phyloP scores from a whole-genome alignment of 2,329 filamentous ascomycete genomes.

The Allantophomopsis cytisporea region DNA sequence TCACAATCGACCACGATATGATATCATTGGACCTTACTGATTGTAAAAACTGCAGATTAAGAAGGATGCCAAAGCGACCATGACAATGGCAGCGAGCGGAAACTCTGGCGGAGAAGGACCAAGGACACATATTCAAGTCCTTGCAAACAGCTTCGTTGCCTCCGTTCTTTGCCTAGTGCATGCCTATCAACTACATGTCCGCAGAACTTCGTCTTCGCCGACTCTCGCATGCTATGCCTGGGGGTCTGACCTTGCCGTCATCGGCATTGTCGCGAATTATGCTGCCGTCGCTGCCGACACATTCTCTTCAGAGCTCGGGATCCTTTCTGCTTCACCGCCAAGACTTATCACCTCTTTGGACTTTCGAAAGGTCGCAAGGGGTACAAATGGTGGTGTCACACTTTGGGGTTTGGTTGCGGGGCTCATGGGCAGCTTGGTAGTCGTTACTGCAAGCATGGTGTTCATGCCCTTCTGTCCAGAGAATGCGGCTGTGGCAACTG shows the following conservation, averaged over 20 bases:
- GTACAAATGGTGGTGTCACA: constrained; percentile 90
- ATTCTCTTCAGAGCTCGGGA: constrained; percentile 89
- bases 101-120: constrained; percentile 66
- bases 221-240: constrained; percentile 35
- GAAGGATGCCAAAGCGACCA: constrained; percentile 66
- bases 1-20: background rate
- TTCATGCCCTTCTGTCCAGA: constrained; percentile 53
- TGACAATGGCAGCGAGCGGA: constrained; percentile 69
- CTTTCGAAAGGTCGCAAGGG: constrained; percentile 68
- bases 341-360: constrained; percentile 73
- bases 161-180: constrained; percentile 49
- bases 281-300: constrained; percentile 87
- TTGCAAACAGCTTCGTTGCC: constrained; percentile 77
- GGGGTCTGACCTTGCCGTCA: constrained; percentile 46
- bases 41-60: constrained; percentile 48
- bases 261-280: constrained; percentile 70
- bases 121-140: constrained; percentile 71
- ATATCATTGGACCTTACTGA: background rate
- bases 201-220: constrained; percentile 18
- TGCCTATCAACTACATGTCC: constrained; percentile 40
- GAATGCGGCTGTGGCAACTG: constrained; percentile 6
- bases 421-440: constrained; percentile 54
- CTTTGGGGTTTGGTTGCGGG: constrained; percentile 61
- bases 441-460: constrained; percentile 48
- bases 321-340: constrained; percentile 62